Evolutionary conservation across 441 rosid species (phyloP).

Genomic region (Euphorbia schlechtendalii): DNA sequence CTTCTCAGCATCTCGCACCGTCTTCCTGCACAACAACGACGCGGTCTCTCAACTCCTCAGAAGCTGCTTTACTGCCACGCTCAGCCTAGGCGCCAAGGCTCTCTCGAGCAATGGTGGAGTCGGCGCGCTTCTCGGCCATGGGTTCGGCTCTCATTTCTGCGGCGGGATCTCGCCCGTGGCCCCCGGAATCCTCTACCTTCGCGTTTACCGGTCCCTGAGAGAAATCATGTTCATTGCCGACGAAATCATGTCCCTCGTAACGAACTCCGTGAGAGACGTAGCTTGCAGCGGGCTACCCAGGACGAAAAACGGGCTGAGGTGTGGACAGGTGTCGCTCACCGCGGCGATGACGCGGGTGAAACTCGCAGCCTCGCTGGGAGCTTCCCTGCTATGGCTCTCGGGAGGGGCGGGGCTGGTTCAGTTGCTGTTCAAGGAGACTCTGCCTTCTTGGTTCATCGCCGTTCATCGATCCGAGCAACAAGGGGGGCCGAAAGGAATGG

Average conservation of each 20-base stretch:
- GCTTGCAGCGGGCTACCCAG: slow-evolving; percentile 56
- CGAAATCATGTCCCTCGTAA: slow-evolving; percentile 76
- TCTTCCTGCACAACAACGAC: slow-evolving; percentile 81
- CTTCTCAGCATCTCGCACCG: slow-evolving; percentile 87
- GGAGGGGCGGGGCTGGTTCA: slow-evolving; percentile 76
- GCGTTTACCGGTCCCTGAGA: slow-evolving; percentile 67
- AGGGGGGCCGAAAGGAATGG: slow-evolving; percentile 48
- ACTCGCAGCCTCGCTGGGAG: slow-evolving; percentile 88
- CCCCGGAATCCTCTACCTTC: slow-evolving; percentile 81
- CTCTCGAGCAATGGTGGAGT: slow-evolving; percentile 79
- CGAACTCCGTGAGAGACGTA: slow-evolving; percentile 76
- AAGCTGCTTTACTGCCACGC: slow-evolving; percentile 84
- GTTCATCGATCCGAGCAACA: slow-evolving; percentile 51
- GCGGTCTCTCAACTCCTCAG: slow-evolving; percentile 90
- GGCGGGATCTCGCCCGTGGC: slow-evolving; percentile 94
- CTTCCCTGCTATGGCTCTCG: slow-evolving; percentile 81
- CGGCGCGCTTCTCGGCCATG: slow-evolving; percentile 97
- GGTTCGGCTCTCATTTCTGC: slow-evolving; percentile 72
- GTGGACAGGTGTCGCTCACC: slow-evolving; percentile 75
- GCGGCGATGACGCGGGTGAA: slow-evolving; percentile 70
- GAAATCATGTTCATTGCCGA: slow-evolving; percentile 76
- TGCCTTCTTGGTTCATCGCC: slow-evolving; percentile 93
- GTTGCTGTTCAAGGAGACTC: slow-evolving; percentile 73
- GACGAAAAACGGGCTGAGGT: slow-evolving; percentile 58
- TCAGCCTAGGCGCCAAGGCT: slow-evolving; percentile 53